Percentiles rank a stretch among this genome's conserved stretches.
These are phyloP conservation scores for Tulasnella sp. DNA, from an alignment of 768 basidiomycete species.

Conservation along the genomic window DNA sequence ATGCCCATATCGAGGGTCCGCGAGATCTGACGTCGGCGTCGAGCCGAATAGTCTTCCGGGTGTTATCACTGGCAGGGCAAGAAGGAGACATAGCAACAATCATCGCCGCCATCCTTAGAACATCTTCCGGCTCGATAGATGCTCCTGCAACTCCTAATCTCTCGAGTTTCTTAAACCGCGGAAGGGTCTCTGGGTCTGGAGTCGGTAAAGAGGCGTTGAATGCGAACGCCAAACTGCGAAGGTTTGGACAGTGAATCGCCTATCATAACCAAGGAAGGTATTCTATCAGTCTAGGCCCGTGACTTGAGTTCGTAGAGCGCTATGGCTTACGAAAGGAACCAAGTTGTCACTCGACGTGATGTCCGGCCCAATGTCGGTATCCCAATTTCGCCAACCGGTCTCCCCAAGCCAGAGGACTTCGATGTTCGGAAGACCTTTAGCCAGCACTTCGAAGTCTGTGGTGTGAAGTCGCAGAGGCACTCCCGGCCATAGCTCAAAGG, in stretches of 20 bases:
- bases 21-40: background rate
- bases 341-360: background rate
- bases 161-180: background rate
- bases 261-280: background rate
- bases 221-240: background rate
- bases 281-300: background rate
- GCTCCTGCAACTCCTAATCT: background rate
- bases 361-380: background rate
- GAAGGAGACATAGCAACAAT: background rate
- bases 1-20: background rate
- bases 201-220: background rate
- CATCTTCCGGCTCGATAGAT: background rate
- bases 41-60: background rate
- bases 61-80: background rate
- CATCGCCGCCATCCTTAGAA: background rate
- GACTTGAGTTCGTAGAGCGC: background rate
- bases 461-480: background rate
- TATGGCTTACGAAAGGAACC: background rate
- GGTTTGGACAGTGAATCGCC: background rate
- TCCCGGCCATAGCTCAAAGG: background rate
- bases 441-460: background rate
- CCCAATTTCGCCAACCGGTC: background rate
- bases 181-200: background rate
- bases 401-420: background rate
- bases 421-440: background rate